Evolutionary conservation across 2,329 filamentous ascomycete genomes (phyloP).

Genomic region (Pleochaeta shiraiana): DNA sequence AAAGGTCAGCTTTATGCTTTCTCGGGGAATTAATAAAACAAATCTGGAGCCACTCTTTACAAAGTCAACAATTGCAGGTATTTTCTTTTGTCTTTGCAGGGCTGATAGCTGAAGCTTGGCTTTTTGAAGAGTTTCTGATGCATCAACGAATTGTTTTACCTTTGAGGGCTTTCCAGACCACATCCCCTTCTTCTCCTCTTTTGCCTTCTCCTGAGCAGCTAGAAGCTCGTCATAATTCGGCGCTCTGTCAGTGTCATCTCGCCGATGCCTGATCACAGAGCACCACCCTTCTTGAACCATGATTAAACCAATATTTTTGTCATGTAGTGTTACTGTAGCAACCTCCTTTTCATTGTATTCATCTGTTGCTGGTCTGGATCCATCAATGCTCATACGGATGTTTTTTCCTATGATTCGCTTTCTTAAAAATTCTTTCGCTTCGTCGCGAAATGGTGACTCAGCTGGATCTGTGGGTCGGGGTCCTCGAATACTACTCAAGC

Average conservation of each 20-base stretch:
- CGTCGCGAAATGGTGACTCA: slow-evolving; percentile 72
- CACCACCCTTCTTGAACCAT: slow-evolving; percentile 88
- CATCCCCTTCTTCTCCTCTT: slow-evolving; percentile 79
- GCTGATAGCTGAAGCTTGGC: slow-evolving; percentile 84
- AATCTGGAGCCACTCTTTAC: slow-evolving; percentile 96
- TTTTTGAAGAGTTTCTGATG: slow-evolving; percentile 82
- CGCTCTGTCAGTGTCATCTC: slow-evolving; percentile 84
- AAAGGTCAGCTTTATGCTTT: slow-evolving; percentile 86
- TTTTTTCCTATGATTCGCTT: slow-evolving; percentile 94
- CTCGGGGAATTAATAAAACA: slow-evolving; percentile 73
- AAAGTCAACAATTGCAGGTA: slow-evolving; percentile 87
- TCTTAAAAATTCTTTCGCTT: slow-evolving; percentile 89
- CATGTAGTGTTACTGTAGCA: slow-evolving; percentile 62
- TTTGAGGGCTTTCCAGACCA: slow-evolving; percentile 83
- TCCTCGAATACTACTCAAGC: slow-evolving; percentile 77
- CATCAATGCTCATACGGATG: slow-evolving; percentile 72
- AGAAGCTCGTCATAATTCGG: slow-evolving; percentile 84
- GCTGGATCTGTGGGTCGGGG: slow-evolving; percentile 75
- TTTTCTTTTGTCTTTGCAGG: slow-evolving; percentile 74
- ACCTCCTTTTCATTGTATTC: slow-evolving; percentile 92
- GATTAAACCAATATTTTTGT: slow-evolving; percentile 66
- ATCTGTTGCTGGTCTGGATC: slow-evolving; percentile 71
- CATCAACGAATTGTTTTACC: slow-evolving; percentile 63
- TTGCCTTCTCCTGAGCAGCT: slow-evolving; percentile 59
- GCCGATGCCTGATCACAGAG: slow-evolving; percentile 83